Percentiles rank a stretch among this genome's conserved stretches.
These are phyloP conservation scores for Trametes villosa DNA, from an alignment of 768 basidiomycete species.

Conservation along the genomic window DNA sequence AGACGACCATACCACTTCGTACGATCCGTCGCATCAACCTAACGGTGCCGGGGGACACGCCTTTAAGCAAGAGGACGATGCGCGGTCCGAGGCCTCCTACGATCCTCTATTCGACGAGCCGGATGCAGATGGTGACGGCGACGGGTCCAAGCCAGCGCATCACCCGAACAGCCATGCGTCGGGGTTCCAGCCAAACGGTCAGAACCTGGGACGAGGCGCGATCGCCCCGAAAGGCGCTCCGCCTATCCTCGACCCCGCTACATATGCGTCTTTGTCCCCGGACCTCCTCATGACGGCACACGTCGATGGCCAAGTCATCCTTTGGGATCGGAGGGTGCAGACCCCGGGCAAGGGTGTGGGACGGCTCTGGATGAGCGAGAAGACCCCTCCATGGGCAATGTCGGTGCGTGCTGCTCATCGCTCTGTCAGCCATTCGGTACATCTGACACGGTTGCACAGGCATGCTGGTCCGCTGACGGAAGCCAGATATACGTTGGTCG, in stretches of 20 bases:
- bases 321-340: constrained; percentile 86
- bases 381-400: constrained; percentile 94
- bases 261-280: constrained; percentile 69
- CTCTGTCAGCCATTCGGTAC: not conserved
- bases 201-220: constrained; percentile 18
- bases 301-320: constrained; percentile 88
- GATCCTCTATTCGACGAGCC: constrained; percentile 91
- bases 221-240: constrained; percentile 70
- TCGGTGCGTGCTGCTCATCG: constrained; percentile 63
- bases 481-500: constrained; percentile 89
- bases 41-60: constrained; percentile 6
- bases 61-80: constrained; percentile 52
- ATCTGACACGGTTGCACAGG: constrained; percentile 50
- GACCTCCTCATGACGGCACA: constrained; percentile 88
- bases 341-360: constrained; percentile 74
- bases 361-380: constrained; percentile 86
- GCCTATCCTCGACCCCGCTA: constrained; percentile 65
- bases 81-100: constrained; percentile 79
- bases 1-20: not conserved
- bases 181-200: constrained; percentile 11
- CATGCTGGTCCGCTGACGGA: constrained; percentile 92
- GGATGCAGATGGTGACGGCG: constrained; percentile 54
- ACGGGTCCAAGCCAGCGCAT: constrained; percentile 7
- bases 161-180: constrained; percentile 2
- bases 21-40: constrained; percentile 24